phyloP scores from a whole-genome alignment of 2,329 filamentous ascomycete genomes.

The Parascedosporium putredinis region DNA sequence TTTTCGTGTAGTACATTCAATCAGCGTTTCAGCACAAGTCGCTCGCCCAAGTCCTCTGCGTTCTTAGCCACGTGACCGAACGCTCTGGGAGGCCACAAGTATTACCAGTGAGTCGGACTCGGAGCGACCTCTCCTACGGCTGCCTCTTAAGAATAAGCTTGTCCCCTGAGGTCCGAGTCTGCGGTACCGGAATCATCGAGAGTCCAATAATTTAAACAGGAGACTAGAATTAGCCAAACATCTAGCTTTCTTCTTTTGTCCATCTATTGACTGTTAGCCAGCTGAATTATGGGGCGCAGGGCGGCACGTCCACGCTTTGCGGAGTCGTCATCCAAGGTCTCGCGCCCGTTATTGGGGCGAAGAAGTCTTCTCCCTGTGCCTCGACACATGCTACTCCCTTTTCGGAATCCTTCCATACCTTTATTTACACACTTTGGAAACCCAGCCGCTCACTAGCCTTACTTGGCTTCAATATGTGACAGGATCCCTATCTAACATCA shows the following conservation, averaged over 20 bases:
- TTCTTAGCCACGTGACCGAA: too few species aligned
- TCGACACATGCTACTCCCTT: neutral
- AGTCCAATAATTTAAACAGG: neutral
- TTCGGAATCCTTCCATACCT: neutral
- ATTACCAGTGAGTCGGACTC: too few species aligned
- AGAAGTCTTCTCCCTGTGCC: neutral
- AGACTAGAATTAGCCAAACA: neutral
- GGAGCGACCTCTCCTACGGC: too few species aligned
- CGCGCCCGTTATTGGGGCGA: neutral
- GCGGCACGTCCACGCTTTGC: too few species aligned
- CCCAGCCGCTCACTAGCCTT: slow-evolving; percentile 2
- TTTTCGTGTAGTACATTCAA: too few species aligned
- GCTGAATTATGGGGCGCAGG: neutral
- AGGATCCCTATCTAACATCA: neutral
- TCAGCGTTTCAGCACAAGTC: too few species aligned
- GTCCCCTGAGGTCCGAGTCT: too few species aligned
- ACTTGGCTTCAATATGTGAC: slow-evolving; percentile 3
- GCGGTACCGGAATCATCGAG: too few species aligned
- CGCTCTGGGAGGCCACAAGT: too few species aligned
- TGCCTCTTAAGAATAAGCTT: too few species aligned
- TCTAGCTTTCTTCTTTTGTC: neutral
- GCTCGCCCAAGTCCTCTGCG: too few species aligned
- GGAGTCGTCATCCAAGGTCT: too few species aligned
- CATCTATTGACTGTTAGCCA: neutral
- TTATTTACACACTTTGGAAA: neutral